Percentiles rank a stretch among this genome's conserved stretches.
phyloP scores from a whole-genome alignment of 495 filamentous ascomycete genomes.

The Rusavskia elegans region DNA sequence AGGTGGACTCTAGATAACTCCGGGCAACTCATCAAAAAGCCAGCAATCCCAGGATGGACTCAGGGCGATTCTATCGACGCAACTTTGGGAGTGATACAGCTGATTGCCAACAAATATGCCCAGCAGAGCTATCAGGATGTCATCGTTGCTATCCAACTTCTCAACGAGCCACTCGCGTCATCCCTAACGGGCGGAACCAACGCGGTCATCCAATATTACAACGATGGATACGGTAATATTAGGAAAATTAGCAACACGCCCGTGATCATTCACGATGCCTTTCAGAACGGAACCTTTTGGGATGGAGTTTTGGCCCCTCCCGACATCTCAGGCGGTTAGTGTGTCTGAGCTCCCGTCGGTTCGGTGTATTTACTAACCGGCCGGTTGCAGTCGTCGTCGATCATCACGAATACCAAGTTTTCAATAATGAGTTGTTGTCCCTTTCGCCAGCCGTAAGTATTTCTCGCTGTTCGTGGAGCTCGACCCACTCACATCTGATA shows the following conservation, averaged over 20 bases:
- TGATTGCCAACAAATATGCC: slow-evolving; percentile 36
- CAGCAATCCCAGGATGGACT: slow-evolving; percentile 24
- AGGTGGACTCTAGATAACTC: slow-evolving; percentile 4
- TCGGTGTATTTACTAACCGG: background rate
- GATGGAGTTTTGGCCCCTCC: slow-evolving; percentile 25
- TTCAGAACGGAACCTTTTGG: slow-evolving; percentile 18
- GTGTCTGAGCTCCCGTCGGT: background rate
- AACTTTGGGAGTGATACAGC: slow-evolving; percentile 32
- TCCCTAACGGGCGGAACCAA: slow-evolving; percentile 34
- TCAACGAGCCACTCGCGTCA: slow-evolving; percentile 43
- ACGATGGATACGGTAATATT: slow-evolving; percentile 34
- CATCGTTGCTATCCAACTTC: slow-evolving; percentile 41
- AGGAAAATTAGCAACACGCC: slow-evolving; percentile 20
- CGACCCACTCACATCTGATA: background rate
- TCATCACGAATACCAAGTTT: slow-evolving; percentile 36
- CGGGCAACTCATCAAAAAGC: slow-evolving; percentile 4
- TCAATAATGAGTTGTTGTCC: slow-evolving; percentile 18
- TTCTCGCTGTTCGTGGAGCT: background rate
- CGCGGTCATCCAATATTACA: slow-evolving; percentile 36
- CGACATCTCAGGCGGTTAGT: slow-evolving; percentile 17
- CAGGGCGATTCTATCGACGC: slow-evolving; percentile 27
- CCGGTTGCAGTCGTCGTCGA: slow-evolving; percentile 23
- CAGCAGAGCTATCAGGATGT: slow-evolving; percentile 33
- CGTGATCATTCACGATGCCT: slow-evolving; percentile 16
- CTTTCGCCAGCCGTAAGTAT: slow-evolving; percentile 14